These are phyloP conservation scores for Rhizopogon salebrosus DNA, from an alignment of 768 basidiomycete genomes.

Conservation along the genomic window DNA sequence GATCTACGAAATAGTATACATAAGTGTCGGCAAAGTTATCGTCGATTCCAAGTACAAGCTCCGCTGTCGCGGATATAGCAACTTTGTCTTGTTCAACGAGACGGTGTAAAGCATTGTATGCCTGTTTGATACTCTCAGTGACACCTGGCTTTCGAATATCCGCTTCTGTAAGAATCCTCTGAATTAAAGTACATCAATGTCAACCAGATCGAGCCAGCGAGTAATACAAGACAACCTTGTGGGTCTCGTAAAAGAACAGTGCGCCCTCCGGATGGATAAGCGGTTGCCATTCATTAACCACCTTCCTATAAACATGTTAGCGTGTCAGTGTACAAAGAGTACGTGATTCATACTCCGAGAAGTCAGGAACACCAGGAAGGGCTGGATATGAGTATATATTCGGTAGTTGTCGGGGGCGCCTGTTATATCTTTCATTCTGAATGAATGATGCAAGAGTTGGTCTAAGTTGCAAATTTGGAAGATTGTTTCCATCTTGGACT, in stretches of 20 bases:
- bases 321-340: too few relatives aligned
- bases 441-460: too few relatives aligned
- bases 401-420: too few relatives aligned
- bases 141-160: not conserved
- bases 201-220: not conserved
- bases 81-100: not conserved
- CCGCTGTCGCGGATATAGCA: not conserved
- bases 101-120: not conserved
- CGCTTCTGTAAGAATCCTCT: conserved; percentile 7
- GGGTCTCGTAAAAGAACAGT: conserved; percentile 16
- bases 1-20: conserved; percentile 43
- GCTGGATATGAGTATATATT: too few relatives aligned
- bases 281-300: too few relatives aligned
- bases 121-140: too few relatives aligned
- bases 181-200: not conserved
- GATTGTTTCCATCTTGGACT: too few relatives aligned
- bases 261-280: conserved; percentile 17
- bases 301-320: too few relatives aligned
- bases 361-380: too few relatives aligned
- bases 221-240: conserved; percentile 12
- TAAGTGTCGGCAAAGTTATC: not conserved
- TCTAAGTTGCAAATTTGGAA: too few relatives aligned
- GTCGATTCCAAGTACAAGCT: conserved; percentile 3
- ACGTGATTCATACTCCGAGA: too few relatives aligned
- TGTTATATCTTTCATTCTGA: too few relatives aligned